Percentiles rank a stretch among this genome's conserved stretches.
Conservation (phyloP, 164 flowering plant genomes). For the Amborella trichopoda region DNA sequence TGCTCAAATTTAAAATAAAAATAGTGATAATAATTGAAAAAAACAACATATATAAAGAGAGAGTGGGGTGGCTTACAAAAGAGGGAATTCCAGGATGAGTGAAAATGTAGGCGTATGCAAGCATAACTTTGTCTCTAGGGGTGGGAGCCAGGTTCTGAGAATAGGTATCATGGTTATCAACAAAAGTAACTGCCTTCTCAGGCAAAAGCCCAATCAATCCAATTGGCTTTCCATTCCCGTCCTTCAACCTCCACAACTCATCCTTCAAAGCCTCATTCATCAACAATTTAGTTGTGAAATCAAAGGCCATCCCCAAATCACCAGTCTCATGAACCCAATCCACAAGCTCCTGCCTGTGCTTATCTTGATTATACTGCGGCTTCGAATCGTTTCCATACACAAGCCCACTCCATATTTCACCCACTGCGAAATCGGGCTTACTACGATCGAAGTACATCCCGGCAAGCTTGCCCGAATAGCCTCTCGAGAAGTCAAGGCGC, state of each 20-base stretch:
- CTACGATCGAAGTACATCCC: neutral
- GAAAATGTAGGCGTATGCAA: slow-evolving; percentile 72
- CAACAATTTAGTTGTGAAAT: slow-evolving; percentile 1
- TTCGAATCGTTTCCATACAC: slow-evolving; percentile 17
- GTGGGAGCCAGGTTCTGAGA: neutral
- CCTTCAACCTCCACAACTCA: slow-evolving; percentile 2
- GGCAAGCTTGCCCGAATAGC: neutral
- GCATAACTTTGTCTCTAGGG: slow-evolving; percentile 28
- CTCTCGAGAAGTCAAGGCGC: slow-evolving; percentile 3
- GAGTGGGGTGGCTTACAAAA: slow-evolving; percentile 24
- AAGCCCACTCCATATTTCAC: neutral
- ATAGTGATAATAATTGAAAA: too few species aligned
- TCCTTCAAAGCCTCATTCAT: neutral
- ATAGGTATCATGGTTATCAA: slow-evolving; percentile 2
- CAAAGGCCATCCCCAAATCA: neutral
- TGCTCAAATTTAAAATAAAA: too few species aligned
- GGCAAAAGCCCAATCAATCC: slow-evolving; percentile 2
- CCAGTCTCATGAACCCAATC: neutral
- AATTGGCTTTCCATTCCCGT: neutral
- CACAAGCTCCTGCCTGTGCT: slow-evolving; percentile 1
- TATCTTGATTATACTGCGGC: slow-evolving; percentile 1
- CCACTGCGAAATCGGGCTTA: neutral
- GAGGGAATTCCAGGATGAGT: slow-evolving; percentile 78
- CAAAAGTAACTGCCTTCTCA: slow-evolving; percentile 1
- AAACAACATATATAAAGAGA: too few species aligned